Conservation (phyloP, 2,329 filamentous ascomycete genomes). For the Akanthomyces dipterigenus region DNA sequence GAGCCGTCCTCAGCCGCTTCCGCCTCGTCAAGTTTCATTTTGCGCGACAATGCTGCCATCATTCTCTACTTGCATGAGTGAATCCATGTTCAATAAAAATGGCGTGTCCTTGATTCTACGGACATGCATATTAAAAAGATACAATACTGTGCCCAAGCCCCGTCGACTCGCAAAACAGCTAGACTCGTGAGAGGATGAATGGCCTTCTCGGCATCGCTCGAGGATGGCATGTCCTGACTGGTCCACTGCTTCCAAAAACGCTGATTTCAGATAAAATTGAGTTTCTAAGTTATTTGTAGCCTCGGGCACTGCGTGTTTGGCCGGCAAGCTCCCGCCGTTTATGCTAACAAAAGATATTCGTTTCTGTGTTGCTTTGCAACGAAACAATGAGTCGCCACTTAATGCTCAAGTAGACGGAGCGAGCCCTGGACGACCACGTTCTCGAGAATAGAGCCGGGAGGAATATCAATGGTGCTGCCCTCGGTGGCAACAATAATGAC, state of each 20-base stretch:
- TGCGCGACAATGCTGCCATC: not conserved
- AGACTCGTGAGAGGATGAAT: conserved; percentile 3
- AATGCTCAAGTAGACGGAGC: conserved; percentile 67
- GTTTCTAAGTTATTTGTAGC: not conserved
- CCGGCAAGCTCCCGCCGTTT: not conserved
- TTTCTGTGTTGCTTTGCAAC: not conserved
- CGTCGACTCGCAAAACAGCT: conserved; percentile 1
- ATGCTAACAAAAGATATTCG: not conserved
- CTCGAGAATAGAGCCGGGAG: conserved; percentile 92
- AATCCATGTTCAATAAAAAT: not conserved
- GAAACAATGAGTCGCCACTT: conserved; percentile 19
- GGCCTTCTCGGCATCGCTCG: not conserved
- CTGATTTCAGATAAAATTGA: not conserved
- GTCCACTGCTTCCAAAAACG: not conserved
- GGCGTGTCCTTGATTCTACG: conserved; percentile 4
- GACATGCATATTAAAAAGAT: conserved; percentile 11
- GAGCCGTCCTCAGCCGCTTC: too few species aligned
- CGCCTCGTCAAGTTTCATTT: too few species aligned
- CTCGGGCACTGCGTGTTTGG: not conserved
- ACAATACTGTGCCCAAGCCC: conserved; percentile 7
- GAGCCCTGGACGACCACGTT: conserved; percentile 99
- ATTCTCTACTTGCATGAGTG: not conserved
- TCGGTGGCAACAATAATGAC: conserved; percentile 99
- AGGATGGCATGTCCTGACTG: not conserved
- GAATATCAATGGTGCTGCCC: conserved; percentile 95